Base-by-base conservation (phyloP, 306 rosid genomes). In the Casuarina glauca region DNA sequence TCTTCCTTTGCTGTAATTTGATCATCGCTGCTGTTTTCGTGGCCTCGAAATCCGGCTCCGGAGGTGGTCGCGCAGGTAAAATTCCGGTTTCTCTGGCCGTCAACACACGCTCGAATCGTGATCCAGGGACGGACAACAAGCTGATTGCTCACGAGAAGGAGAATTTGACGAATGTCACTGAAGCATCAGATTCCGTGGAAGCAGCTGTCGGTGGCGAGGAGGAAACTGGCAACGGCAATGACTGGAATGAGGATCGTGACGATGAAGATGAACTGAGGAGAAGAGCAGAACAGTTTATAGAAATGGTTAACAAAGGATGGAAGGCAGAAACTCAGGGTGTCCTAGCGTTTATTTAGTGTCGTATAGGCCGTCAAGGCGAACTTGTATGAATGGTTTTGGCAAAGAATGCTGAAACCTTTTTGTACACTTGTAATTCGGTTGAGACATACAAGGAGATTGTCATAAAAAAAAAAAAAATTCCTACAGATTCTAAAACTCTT, bases 251-350 rank as follows among this genome's bases (percentile, higher is more conserved):
- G 3, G 83, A 82, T 2, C 13, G 3, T 48, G 51, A 48, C 11
- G 50, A 46, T 46, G 50, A 46, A 6, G 81, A 92, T 80, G 93
- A 89, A 62, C 76, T 90, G 75, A 90, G 81, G 78, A 86, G 74
- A 84, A 83, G 87, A 84, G 93, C 74, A 53, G 97, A 92, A 81
- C 93, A 89, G n/a, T 92, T 92, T 20, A 92, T 92, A 46, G 81
- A 92, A 76, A 92, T 84, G 61, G 91, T 89, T 55, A 92, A 90
- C 53, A 86, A 77, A 69, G 89, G 69, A 42, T 87, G 97, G 97
- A 90, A 77, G 79, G 88, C 82, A 76, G 97, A 92, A 70, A 48
- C 77, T 75, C 32, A 26, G 57, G 66, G 83, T 20, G 70, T 74
- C 80, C 66, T 81, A 81, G 70, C 72, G 73, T 7, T 60, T 82